A percentile compares a stretch with the other conserved stretches of the same genome.
Conservation (phyloP, 1,284 basidiomycete species). For the Sphaerobolus stellatus region DNA sequence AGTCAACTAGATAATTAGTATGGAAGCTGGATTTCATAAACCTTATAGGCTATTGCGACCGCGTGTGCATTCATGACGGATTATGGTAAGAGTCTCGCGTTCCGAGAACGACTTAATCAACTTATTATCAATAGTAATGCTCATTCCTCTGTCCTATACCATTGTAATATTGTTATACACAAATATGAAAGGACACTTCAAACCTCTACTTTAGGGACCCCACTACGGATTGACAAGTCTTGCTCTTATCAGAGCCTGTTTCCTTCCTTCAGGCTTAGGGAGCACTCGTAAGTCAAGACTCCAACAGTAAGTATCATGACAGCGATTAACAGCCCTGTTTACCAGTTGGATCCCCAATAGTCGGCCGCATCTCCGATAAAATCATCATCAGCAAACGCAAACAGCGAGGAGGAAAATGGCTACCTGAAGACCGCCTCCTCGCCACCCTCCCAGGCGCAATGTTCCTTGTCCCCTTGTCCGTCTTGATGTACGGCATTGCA, state of each 20-base stretch:
- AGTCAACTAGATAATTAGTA: not conserved
- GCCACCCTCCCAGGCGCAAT: conserved; percentile 19
- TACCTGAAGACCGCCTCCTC: conserved; percentile 27
- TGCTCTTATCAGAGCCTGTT: conserved; percentile 14
- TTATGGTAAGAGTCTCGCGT: not conserved
- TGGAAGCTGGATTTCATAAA: not conserved
- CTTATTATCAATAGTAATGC: not conserved
- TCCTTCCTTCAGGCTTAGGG: conserved; percentile 14
- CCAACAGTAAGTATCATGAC: not conserved
- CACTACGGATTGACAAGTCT: conserved; percentile 13
- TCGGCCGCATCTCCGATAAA: conserved; percentile 24
- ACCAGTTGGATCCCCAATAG: conserved; percentile 15
- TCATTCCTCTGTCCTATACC: not conserved
- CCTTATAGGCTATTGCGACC: not conserved
- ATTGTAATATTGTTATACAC: conserved; percentile 3
- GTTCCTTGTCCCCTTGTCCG: conserved; percentile 22
- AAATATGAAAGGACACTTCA: not conserved
- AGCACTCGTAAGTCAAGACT: conserved; percentile 9
- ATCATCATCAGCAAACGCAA: conserved; percentile 17
- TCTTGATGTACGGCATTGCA: conserved; percentile 18
- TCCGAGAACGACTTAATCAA: not conserved
- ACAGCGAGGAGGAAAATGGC: conserved; percentile 22
- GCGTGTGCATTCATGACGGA: not conserved
- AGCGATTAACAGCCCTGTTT: not conserved
- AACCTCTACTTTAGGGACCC: conserved; percentile 7